Evolutionary conservation across 2,329 filamentous ascomycete genomes (phyloP).

Genomic region (Cadophora gregata): DNA sequence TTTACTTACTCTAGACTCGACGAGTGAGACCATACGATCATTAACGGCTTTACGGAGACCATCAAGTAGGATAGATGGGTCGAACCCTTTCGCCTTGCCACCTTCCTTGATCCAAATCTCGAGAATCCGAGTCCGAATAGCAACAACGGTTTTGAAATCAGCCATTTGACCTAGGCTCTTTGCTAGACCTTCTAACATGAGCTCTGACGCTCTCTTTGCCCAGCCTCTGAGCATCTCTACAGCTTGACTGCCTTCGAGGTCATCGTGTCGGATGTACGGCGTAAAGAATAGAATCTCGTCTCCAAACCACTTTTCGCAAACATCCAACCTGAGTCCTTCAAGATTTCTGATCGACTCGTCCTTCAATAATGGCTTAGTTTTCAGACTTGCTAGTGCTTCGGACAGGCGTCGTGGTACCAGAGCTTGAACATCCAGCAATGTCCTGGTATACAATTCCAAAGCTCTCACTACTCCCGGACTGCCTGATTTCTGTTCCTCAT

Average conservation of each 20-base stretch:
- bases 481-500: constrained; percentile 49
- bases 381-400: constrained; percentile 71
- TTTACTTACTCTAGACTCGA: constrained; percentile 67
- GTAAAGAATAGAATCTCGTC: constrained; percentile 85
- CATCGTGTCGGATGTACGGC: constrained; percentile 85
- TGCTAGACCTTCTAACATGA: constrained; percentile 66
- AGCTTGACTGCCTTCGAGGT: constrained; percentile 66
- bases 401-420: constrained; percentile 76
- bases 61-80: constrained; percentile 72
- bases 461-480: constrained; percentile 61
- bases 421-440: constrained; percentile 77
- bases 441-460: constrained; percentile 76
- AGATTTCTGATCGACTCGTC: constrained; percentile 70
- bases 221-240: constrained; percentile 67
- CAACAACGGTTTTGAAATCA: constrained; percentile 72
- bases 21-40: constrained; percentile 65
- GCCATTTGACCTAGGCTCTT: constrained; percentile 63
- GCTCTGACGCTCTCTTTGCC: constrained; percentile 65
- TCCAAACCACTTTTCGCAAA: constrained; percentile 80
- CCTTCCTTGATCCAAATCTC: constrained; percentile 78
- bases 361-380: constrained; percentile 73
- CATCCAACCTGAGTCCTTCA: constrained; percentile 76
- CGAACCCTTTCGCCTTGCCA: constrained; percentile 67
- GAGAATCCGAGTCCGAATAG: constrained; percentile 72
- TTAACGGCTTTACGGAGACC: constrained; percentile 73